Evolutionary conservation across 139 green algal species (phyloP), one percentile per base, ranked within the genome.

Genomic region (Edaphochlamys debaryana): DNA sequence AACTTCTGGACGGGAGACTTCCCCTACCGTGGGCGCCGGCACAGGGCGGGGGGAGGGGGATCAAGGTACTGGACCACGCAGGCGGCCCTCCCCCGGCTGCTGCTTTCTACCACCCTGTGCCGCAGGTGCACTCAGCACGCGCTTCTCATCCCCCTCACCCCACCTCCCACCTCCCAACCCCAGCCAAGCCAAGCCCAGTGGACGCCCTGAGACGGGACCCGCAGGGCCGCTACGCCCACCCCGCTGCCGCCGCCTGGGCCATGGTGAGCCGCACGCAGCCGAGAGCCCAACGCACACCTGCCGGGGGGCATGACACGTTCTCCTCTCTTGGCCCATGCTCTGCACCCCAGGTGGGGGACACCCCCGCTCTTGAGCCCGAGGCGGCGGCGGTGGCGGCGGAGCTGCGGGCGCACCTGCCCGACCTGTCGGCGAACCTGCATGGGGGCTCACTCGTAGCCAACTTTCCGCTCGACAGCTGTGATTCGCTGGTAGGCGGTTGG

Each of bases 1-100:
- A 88, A 88, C 76, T 85, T 85, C 60, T 84, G 68, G 67, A 60
- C 50, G 22, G 23, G 27, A 3, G 45, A n/a, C 11, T 80, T 88
- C 52, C 68, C 76, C 8, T 88, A 85, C 56, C 54, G 70, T 80
- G 25, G 40, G 54, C 41, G 42, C 34, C 36, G 62, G 45, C n/a
- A n/a, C n/a, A n/a, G n/a, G n/a, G n/a, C n/a, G n/a, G n/a, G n/a
- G n/a, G n/a, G n/a, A n/a, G n/a, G n/a, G n/a, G n/a, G n/a, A n/a
- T n/a, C n/a, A n/a, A n/a, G n/a, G n/a, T n/a, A n/a, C n/a, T n/a
- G n/a, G n/a, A n/a, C n/a, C n/a, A n/a, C n/a, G n/a, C n/a, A n/a
- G n/a, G n/a, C n/a, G n/a, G n/a, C n/a, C n/a, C n/a, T n/a, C n/a
- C n/a, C n/a, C n/a, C n/a, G n/a, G n/a, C n/a, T n/a, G n/a, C n/a